phyloP scores from a whole-genome alignment of 192 early-diverging fungal genomes.

The Endogone sp. region DNA sequence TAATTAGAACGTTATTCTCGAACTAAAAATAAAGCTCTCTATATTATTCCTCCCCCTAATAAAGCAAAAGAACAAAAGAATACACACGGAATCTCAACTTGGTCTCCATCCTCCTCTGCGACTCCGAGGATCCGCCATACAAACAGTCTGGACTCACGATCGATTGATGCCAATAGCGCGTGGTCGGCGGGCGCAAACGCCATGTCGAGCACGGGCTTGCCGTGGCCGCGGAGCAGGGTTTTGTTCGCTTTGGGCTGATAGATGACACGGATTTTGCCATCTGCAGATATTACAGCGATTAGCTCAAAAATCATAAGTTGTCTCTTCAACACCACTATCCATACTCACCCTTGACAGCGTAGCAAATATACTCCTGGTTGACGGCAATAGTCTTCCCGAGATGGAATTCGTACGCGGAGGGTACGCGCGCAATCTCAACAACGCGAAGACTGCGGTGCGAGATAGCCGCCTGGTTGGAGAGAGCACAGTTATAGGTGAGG shows the following conservation, averaged over 20 bases:
- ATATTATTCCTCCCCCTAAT: no score
- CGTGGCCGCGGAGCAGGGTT: conserved; percentile 33
- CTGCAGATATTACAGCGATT: no score
- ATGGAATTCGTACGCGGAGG: conserved; percentile 39
- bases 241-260: conserved; percentile 31
- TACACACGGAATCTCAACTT: conserved; percentile 21
- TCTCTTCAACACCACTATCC: background rate
- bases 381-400: conserved; percentile 38
- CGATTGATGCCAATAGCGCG: background rate
- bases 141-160: background rate
- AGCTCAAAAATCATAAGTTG: no score
- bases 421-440: conserved; percentile 36
- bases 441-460: conserved; percentile 33
- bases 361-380: conserved; percentile 40
- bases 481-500: conserved; percentile 24
- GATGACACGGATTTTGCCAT: conserved; percentile 34
- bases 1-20: background rate
- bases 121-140: background rate
- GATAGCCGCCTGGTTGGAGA: conserved; percentile 33
- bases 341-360: conserved; percentile 39
- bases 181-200: conserved; percentile 16
- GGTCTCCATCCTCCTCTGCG: background rate
- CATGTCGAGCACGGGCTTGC: conserved; percentile 32
- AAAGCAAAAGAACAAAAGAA: background rate
- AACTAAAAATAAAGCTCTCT: background rate